phyloP scores from a whole-genome alignment of 805 yeast species.

The Cyberlindnera saturnus region DNA sequence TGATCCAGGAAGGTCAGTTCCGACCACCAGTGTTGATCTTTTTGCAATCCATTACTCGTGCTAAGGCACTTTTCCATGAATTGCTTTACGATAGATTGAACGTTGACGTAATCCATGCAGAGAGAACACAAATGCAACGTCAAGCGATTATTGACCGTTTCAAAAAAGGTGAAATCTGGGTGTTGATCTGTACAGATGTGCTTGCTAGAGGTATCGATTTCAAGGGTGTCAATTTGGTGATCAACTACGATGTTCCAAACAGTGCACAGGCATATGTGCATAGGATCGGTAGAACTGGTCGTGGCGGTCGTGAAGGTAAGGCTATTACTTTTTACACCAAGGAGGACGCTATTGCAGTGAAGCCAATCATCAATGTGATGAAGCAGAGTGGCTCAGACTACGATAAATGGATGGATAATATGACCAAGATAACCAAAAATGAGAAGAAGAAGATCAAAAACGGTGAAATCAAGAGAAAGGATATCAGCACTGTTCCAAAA shows the following conservation, averaged over 20 bases:
- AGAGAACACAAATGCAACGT: conserved; percentile 83
- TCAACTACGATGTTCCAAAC: conserved; percentile 94
- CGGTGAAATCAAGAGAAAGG: conserved; percentile 56
- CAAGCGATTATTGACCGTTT: conserved; percentile 78
- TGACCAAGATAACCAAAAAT: conserved; percentile 56
- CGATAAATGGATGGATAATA: conserved; percentile 75
- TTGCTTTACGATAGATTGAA: conserved; percentile 84
- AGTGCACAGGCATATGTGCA: conserved; percentile 94
- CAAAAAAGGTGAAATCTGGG: conserved; percentile 91
- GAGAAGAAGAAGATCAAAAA: conserved; percentile 57
- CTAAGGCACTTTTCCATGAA: conserved; percentile 93
- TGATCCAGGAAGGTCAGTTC: conserved; percentile 78
- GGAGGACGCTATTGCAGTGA: conserved; percentile 70
- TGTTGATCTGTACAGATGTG: conserved; percentile 93
- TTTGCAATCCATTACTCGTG: conserved; percentile 86
- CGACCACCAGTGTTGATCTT: conserved; percentile 91
- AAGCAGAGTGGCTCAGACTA: conserved; percentile 78
- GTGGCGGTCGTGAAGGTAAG: conserved; percentile 82
- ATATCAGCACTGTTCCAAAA: conserved; percentile 80
- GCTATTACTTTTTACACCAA: conserved; percentile 93
- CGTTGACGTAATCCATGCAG: conserved; percentile 95
- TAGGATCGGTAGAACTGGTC: conserved; percentile 97
- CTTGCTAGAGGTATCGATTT: conserved; percentile 96
- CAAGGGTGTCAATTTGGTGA: conserved; percentile 89
- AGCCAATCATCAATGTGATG: conserved; percentile 90